phyloP scores from a whole-genome alignment of 352 stramenopile species.

The Albugo candida region DNA sequence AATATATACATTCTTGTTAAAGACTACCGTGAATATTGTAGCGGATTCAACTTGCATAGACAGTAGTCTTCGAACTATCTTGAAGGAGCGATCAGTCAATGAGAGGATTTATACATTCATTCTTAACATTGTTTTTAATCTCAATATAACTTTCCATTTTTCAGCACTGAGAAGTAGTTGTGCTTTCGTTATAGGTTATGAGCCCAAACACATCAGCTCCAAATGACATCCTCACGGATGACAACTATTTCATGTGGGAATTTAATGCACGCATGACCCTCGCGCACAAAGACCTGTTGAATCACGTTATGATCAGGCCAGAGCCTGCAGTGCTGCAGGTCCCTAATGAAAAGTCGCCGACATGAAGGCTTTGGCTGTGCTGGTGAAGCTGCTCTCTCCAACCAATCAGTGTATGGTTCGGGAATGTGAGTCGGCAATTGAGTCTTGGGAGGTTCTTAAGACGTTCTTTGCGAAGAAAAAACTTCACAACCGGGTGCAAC shows the following conservation, averaged over 20 bases:
- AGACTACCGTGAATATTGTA: too few relatives aligned
- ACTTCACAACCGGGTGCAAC: constrained; percentile 10
- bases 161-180: too few relatives aligned
- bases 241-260: not conserved
- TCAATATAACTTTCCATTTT: too few relatives aligned
- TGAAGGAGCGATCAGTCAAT: too few relatives aligned
- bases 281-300: not conserved
- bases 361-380: not conserved
- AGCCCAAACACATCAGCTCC: too few relatives aligned
- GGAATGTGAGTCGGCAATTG: not conserved
- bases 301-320: constrained; percentile 2
- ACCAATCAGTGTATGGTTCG: constrained; percentile 7
- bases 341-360: not conserved
- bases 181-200: too few relatives aligned
- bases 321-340: constrained; percentile 1
- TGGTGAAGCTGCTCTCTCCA: not conserved
- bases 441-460: constrained; percentile 7
- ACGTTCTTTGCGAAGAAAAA: constrained; percentile 11
- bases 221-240: not conserved
- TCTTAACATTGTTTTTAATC: too few relatives aligned
- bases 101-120: too few relatives aligned
- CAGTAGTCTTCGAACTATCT: too few relatives aligned
- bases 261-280: not conserved
- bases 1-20: too few relatives aligned
- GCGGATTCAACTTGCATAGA: too few relatives aligned